These are phyloP conservation scores for Cryptosporidium parvum DNA, from an alignment of 169 alveolate species.

Conservation along the genomic window DNA sequence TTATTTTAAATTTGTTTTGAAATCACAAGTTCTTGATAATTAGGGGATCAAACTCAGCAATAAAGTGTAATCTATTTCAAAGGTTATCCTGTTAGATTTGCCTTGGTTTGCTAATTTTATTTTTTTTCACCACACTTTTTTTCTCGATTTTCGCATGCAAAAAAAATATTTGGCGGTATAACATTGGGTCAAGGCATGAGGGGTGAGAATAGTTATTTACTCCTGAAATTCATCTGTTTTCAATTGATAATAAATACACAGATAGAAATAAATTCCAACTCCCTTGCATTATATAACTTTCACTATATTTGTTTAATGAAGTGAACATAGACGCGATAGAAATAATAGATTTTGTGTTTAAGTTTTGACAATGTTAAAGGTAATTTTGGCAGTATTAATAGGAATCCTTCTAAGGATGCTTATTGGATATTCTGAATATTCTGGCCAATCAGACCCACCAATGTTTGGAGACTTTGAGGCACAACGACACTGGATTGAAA, in stretches of 20 bases:
- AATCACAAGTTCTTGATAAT: background rate
- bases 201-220: background rate
- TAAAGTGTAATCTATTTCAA: no score
- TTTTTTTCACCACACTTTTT: background rate
- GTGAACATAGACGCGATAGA: background rate
- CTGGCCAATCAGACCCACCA: constrained; percentile 85
- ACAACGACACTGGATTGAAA: constrained; percentile 93
- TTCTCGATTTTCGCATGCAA: constrained; percentile 3
- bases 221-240: background rate
- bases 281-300: background rate
- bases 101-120: background rate
- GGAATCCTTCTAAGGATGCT: constrained; percentile 74
- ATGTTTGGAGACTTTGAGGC: constrained; percentile 93
- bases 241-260: background rate
- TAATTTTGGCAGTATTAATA: constrained; percentile 51
- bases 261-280: background rate
- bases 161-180: constrained; percentile 26
- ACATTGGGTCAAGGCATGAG: constrained; percentile 22
- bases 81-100: no score
- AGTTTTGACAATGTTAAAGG: constrained; percentile 20
- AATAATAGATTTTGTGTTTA: background rate
- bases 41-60: no score
- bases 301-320: background rate
- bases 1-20: background rate
- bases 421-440: constrained; percentile 63